These are phyloP conservation scores for Ophiocordyceps camponoti-rufipedis DNA, from an alignment of 2,329 filamentous ascomycete genomes.

Conservation along the genomic window DNA sequence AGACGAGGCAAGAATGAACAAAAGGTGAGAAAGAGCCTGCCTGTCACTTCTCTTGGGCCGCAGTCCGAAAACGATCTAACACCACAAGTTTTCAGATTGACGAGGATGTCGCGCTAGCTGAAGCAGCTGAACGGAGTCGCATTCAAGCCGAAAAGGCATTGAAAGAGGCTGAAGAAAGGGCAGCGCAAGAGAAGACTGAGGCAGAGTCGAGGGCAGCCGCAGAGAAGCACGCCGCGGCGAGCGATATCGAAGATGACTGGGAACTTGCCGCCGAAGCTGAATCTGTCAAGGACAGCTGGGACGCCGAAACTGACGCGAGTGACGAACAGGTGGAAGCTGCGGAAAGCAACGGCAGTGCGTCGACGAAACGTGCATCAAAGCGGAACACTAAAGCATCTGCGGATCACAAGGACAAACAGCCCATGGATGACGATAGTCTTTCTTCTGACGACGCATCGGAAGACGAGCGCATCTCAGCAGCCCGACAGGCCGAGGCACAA, in stretches of 20 bases:
- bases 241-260: conserved; percentile 68
- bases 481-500: conserved; percentile 51
- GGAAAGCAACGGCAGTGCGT: conserved; percentile 1
- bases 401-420: no score
- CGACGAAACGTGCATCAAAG: conserved; percentile 19
- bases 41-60: background rate
- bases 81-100: conserved; percentile 31
- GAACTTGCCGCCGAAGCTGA: conserved; percentile 59
- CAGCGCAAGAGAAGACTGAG: conserved; percentile 36
- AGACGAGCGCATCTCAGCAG: conserved; percentile 51
- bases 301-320: conserved; percentile 66
- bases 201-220: conserved; percentile 35
- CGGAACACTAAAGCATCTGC: conserved; percentile 13
- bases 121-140: conserved; percentile 56
- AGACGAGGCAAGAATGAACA: conserved; percentile 33
- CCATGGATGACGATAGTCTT: conserved; percentile 9
- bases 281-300: conserved; percentile 87
- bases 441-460: conserved; percentile 44
- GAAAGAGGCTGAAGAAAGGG: conserved; percentile 43
- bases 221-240: conserved; percentile 34
- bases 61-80: background rate
- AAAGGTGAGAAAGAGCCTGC: conserved; percentile 24
- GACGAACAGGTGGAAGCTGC: conserved; percentile 18
- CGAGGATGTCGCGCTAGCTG: conserved; percentile 60
- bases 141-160: conserved; percentile 48